These are phyloP conservation scores for Secale cereale DNA, from an alignment of 176 grass and related monocot species.

Conservation along the genomic window DNA sequence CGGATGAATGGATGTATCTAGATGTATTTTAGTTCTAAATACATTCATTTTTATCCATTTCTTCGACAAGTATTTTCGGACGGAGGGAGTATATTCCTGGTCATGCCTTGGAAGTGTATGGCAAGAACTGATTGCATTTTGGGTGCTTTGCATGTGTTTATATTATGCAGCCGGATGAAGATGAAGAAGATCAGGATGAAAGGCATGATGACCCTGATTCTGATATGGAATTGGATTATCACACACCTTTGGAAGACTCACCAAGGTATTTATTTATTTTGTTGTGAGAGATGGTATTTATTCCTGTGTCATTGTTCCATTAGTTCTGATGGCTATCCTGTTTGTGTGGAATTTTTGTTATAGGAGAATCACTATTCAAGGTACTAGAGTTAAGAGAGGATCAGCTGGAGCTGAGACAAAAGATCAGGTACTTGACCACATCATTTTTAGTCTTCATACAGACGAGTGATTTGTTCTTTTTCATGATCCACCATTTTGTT, in stretches of 20 bases:
- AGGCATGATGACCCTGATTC: slow-evolving; percentile 69
- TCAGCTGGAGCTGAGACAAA: slow-evolving; percentile 49
- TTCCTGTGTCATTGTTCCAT: not conserved
- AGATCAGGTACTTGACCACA: slow-evolving; percentile 55
- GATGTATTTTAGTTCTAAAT: no score
- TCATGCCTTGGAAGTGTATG: slow-evolving; percentile 9
- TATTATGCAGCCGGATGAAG: slow-evolving; percentile 79
- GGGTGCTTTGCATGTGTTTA: slow-evolving; percentile 16
- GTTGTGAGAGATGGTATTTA: not conserved
- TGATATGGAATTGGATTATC: slow-evolving; percentile 65
- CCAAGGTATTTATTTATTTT: slow-evolving; percentile 33
- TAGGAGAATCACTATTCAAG: slow-evolving; percentile 56
- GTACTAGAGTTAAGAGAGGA: slow-evolving; percentile 69
- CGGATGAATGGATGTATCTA: no score
- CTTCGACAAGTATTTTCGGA: no score
- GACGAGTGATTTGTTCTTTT: not conserved
- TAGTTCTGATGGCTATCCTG: not conserved
- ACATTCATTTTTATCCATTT: no score
- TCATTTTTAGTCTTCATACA: not conserved
- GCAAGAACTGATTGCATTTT: slow-evolving; percentile 32
- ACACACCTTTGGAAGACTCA: slow-evolving; percentile 41
- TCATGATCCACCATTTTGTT: not conserved
- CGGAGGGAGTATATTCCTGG: not conserved
- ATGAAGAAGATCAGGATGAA: slow-evolving; percentile 81
- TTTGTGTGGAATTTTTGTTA: slow-evolving; percentile 1